These are phyloP conservation scores for Colletotrichum camelliae DNA, from an alignment of 2,329 filamentous ascomycete species.

Conservation along the genomic window DNA sequence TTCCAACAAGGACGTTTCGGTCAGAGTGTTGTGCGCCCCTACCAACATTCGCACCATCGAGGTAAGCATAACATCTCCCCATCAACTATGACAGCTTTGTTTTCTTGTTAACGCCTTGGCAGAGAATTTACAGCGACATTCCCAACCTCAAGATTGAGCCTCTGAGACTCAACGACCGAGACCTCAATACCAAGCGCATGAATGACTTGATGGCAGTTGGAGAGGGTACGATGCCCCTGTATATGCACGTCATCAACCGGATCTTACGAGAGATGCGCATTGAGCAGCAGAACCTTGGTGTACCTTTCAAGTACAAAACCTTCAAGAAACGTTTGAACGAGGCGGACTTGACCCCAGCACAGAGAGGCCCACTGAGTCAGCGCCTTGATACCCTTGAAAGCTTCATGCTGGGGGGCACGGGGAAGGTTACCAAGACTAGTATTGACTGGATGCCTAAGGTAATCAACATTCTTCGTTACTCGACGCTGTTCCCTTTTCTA, in stretches of 20 bases:
- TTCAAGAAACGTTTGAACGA: constrained; percentile 46
- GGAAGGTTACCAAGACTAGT: not conserved
- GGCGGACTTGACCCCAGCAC: constrained; percentile 48
- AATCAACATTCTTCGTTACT: not conserved
- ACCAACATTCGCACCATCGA: constrained; percentile 51
- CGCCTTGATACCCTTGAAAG: constrained; percentile 68
- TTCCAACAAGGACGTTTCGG: constrained; percentile 44
- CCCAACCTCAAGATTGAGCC: constrained; percentile 52
- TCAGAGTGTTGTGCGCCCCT: constrained; percentile 59
- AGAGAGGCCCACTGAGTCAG: constrained; percentile 61
- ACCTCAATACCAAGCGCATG: constrained; percentile 65
- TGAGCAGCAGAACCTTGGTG: constrained; percentile 40
- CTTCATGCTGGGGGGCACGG: constrained; percentile 52
- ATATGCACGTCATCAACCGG: constrained; percentile 59
- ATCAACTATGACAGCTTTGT: not conserved
- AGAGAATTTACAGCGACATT: constrained; percentile 46
- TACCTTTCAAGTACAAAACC: constrained; percentile 51
- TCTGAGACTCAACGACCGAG: constrained; percentile 53
- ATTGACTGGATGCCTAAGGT: constrained; percentile 34
- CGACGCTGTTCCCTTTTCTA: too few relatives aligned
- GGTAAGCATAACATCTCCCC: not conserved
- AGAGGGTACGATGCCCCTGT: constrained; percentile 53
- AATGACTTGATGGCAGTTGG: constrained; percentile 64
- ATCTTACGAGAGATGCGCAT: constrained; percentile 63
- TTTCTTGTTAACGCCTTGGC: not conserved